These are phyloP conservation scores for Limonium bicolor DNA, from an alignment of 148 eudicot species.

Conservation along the genomic window DNA sequence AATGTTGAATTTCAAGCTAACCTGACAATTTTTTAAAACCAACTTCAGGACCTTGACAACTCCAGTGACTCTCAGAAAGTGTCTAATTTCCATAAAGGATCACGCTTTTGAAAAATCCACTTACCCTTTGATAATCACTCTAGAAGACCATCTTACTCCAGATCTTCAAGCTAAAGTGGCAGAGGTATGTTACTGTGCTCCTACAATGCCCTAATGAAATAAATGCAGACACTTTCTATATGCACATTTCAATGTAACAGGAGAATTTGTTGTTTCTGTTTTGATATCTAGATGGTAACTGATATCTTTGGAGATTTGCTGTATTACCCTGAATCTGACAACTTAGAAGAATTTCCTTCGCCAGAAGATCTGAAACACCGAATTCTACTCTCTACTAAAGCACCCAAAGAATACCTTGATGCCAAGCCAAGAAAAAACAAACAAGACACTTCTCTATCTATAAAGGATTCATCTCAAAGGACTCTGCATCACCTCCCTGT, in stretches of 20 bases:
- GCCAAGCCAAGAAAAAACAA: conserved; percentile 30
- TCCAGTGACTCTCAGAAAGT: conserved; percentile 64
- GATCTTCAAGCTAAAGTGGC: conserved; percentile 92
- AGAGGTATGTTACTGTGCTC: conserved; percentile 53
- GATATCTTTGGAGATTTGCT: conserved; percentile 48
- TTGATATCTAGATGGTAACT: conserved; percentile 62
- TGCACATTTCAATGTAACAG: not conserved
- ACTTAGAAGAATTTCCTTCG: conserved; percentile 42
- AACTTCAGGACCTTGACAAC: conserved; percentile 71
- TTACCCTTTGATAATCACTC: conserved; percentile 76
- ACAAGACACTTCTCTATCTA: conserved; percentile 1
- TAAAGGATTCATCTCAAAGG: conserved; percentile 1
- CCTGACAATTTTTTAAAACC: too few species aligned
- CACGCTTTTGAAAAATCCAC: conserved; percentile 76
- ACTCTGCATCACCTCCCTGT: too few species aligned
- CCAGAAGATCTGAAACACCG: conserved; percentile 50
- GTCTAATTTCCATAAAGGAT: conserved; percentile 73
- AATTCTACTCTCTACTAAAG: conserved; percentile 63
- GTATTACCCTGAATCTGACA: conserved; percentile 29
- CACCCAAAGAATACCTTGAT: conserved; percentile 70
- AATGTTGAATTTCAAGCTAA: too few species aligned
- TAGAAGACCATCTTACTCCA: conserved; percentile 91
- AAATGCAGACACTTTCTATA: not conserved
- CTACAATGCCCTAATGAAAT: not conserved
- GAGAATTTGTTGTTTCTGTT: conserved; percentile 4